Base-by-base conservation (phyloP, 129 eudicot genomes). In the Gnaphalium uliginosum region DNA sequence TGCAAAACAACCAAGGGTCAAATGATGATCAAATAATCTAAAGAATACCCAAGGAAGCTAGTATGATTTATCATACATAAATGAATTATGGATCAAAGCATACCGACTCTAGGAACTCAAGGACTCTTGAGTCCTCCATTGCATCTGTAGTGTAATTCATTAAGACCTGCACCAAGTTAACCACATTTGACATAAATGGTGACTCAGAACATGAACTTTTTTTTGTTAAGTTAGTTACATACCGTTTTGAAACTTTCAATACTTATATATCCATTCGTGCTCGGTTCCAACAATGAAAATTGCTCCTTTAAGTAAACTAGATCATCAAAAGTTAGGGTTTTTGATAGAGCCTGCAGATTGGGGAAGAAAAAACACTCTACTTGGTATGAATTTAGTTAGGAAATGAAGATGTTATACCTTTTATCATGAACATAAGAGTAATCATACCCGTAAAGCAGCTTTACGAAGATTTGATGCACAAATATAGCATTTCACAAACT, bases 401-500 rank as follows among this genome's bases (percentile, higher is more conserved):
- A 22, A 22, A 21, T 37, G 43, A 63, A 27, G 19, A 63, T 7
- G 30, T 15, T 62, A 15, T 15, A n/a, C n/a, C 75, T 51, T 29
- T 19, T 0, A 68, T 19, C 25, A 69, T 27, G 69, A 78, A 69
- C 37, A 54, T 51, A 33, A 2, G 0, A 13, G 23, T 46, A 57
- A 27, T 6, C 30, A 19, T 14, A 80, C 83, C 83, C 79, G 43
- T 67, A 80, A 80, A 57, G 83, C 74, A 14, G 79, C 68, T 80
- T 66, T 80, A n/a, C 75, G 83, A 4, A 80, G 71, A 80, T 68
- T 67, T 13, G 83, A 80, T 21, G 83, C 53, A 73, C 79, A 80
- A 11, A 73, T 80, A 43, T 66, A 80, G 22, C 75, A 70, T 73
- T 80, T 80, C 54, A 80, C 70, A 4, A 80, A 74, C 75, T 67